Conservation (phyloP, 306 rosid genomes). For the Crotalaria pallida region DNA sequence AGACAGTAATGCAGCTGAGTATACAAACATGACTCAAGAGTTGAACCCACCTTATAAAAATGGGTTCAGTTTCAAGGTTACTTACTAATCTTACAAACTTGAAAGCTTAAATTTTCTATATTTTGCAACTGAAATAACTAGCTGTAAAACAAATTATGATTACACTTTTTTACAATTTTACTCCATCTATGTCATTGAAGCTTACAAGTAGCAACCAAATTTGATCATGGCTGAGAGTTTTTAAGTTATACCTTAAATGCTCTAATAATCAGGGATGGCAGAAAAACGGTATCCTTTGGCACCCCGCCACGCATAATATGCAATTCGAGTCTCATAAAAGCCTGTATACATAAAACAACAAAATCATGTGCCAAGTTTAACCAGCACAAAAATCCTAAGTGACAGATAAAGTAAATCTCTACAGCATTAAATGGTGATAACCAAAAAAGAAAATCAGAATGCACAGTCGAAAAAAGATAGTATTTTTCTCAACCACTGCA, state of each 20-base stretch:
- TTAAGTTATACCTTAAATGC: not conserved
- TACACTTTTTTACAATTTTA: conserved; percentile 8
- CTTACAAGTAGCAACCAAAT: conserved; percentile 12
- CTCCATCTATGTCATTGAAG: not conserved
- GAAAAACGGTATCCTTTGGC: conserved; percentile 80
- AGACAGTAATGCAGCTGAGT: not conserved
- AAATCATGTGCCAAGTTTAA: not conserved
- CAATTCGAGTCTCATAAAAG: conserved; percentile 89
- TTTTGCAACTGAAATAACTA: conserved; percentile 1
- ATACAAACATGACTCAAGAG: not conserved
- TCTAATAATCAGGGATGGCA: conserved; percentile 85
- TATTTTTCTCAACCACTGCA: not conserved
- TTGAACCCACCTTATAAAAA: not conserved
- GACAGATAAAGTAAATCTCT: not conserved
- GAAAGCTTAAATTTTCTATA: not conserved
- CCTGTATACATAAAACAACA: conserved; percentile 47
- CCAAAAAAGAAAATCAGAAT: not conserved
- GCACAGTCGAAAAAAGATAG: not conserved
- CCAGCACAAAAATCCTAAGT: conserved; percentile 11
- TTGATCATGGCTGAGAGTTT: not conserved
- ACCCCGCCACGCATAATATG: conserved; percentile 94
- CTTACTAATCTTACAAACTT: not conserved
- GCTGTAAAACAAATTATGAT: not conserved
- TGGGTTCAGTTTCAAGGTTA: not conserved
- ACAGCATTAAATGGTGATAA: not conserved